Evolutionary conservation across 257 asterid species (phyloP).

Genomic region (Petrea volubilis): DNA sequence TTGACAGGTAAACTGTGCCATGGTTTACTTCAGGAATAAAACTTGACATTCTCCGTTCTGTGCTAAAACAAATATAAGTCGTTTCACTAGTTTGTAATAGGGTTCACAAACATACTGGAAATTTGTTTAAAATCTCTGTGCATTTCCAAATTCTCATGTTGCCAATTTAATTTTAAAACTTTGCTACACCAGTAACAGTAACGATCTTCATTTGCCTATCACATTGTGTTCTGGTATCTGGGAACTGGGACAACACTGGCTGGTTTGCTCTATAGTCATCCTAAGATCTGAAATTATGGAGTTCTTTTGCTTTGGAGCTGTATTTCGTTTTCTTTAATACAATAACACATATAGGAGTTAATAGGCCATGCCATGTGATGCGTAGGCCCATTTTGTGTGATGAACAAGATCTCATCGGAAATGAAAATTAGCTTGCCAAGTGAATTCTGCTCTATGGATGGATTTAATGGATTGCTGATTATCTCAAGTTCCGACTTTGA

Average conservation of each 20-base stretch:
- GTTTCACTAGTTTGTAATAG: not conserved
- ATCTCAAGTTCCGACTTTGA: constrained; percentile 3
- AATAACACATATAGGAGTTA: not conserved
- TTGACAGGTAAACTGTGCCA: constrained; percentile 63
- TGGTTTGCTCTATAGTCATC: not conserved
- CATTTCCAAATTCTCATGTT: not conserved
- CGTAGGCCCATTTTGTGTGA: not conserved
- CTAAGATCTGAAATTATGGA: not conserved
- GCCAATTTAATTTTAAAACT: not conserved
- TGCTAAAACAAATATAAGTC: not conserved
- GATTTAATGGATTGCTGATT: not conserved
- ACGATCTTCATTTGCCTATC: not conserved
- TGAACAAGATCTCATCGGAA: not conserved
- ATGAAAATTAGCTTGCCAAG: not conserved
- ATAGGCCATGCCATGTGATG: not conserved
- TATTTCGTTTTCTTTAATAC: not conserved
- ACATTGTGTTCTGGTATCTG: not conserved
- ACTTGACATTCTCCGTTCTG: not conserved
- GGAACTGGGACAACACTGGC: not conserved
- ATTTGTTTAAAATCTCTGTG: not conserved
- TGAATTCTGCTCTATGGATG: not conserved
- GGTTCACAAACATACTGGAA: not conserved
- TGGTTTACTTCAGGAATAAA: not conserved
- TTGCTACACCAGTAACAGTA: not conserved
- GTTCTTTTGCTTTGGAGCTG: not conserved